Conservation (phyloP, 2,329 filamentous ascomycete genomes). For the Trichoderma atroviride region DNA sequence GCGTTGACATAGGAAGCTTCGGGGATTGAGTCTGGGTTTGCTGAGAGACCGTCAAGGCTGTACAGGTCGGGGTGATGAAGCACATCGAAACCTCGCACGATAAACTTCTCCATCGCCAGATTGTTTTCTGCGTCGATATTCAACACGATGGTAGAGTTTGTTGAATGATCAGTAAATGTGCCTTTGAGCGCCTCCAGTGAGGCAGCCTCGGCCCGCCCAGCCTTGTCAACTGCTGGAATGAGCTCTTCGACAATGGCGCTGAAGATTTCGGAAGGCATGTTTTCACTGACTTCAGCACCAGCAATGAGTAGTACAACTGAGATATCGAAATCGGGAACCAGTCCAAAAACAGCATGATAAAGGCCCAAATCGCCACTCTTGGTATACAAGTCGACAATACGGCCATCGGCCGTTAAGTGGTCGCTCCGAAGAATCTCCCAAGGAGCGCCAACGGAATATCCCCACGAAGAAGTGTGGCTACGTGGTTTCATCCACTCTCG, state of each 20-base stretch:
- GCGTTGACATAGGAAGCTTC: neutral
- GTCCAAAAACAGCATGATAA: slow-evolving; percentile 43
- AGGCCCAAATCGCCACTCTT: slow-evolving; percentile 46
- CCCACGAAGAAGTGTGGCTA: slow-evolving; percentile 40
- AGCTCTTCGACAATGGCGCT: slow-evolving; percentile 27
- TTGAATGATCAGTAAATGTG: neutral
- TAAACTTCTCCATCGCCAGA: neutral
- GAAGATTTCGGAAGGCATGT: slow-evolving; percentile 33
- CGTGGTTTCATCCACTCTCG: slow-evolving; percentile 49
- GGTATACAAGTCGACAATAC: slow-evolving; percentile 48
- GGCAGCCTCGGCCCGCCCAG: neutral
- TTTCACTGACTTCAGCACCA: slow-evolving; percentile 34
- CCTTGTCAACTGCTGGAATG: neutral
- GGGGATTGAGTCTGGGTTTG: neutral
- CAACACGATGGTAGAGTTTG: neutral
- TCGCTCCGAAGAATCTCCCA: slow-evolving; percentile 50
- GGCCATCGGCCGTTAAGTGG: slow-evolving; percentile 39
- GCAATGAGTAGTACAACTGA: slow-evolving; percentile 24
- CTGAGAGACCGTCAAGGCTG: slow-evolving; percentile 2
- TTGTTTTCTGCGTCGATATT: neutral
- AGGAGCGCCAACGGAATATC: slow-evolving; percentile 45
- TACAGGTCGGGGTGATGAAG: slow-evolving; percentile 3
- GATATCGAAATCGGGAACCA: slow-evolving; percentile 49
- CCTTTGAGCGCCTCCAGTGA: neutral
- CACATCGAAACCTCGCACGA: neutral